Base-by-base conservation (phyloP, 345 rosid species). In the Populus ilicifolia region DNA sequence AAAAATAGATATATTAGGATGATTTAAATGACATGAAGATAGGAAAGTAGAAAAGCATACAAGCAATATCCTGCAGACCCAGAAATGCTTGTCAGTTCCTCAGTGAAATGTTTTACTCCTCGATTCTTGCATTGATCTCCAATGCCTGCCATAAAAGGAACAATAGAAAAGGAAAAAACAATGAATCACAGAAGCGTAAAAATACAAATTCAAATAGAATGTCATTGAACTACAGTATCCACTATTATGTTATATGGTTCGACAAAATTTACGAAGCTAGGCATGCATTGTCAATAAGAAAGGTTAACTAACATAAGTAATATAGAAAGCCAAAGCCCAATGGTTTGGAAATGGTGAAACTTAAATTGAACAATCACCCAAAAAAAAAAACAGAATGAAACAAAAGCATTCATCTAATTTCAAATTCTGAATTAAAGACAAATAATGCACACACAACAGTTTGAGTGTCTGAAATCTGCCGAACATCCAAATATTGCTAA, bases 11-110 rank as follows among this genome's bases (percentile, higher is more conserved):
- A 75, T 59, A 59, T 8, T 16, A 27, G 39, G 43, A 75, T 52
- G 20, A 23, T 71, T 67, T 7, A 16, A 29, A 52, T 36, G 21
- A 21, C 9, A 38, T 12, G n/a, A 67, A 48, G 14, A 52, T 52
- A 75, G 69, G 23, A 73, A 70, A 64, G n/a, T 74, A 71, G 67
- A 70, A 17, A 75, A 71, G 67, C 85, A 41, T 92, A 90, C 99
- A 92, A 3, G 89, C 98, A 96, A 83, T 81, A 87, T 75, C 98
- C 99, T 71, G 87, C 79, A 83, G 93, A 85, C 29, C 93, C 93
- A 65, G 99, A 92, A 78, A 82, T 88, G 64, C 83, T 66, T 29
- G 72, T 20, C 62, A 93, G 90, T 68, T 75, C 82, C 75, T 90
- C 85, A 30, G 98, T 93, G 88, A 96, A 93, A n/a, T 81, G 87